Evolutionary conservation across 1,139 yeast genomes (phyloP), one percentile per base, ranked within the genome.

Genomic region (Insectozyma bohioensis): DNA sequence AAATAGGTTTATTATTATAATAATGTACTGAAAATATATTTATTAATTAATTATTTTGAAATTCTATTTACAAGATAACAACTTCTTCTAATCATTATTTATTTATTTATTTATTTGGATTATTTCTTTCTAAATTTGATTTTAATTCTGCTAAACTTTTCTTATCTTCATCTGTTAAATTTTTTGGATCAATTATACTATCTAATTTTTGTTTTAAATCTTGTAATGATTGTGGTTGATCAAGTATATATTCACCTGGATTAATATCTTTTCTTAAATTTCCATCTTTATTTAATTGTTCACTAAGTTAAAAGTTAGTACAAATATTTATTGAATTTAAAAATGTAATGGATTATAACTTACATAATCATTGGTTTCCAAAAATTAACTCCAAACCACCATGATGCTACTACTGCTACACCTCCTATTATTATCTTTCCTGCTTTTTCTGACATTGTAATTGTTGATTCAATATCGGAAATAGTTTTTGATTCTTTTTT

Each of bases 361-460:
- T 67, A 77, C 82, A 84, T 69, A 4, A 84, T 71, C 20, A 84
- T 55, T 2, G 95, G 94, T 46, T 80, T 81, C 69, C 86, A 84
- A 58, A 84, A 84, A 50, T 72, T 75, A 36, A 78, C 61, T 1
- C 92, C 84, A 17, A 70, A 57, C 39, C 65, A 69, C 70, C 72
- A 67, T 35, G 73, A 63, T 21, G 66, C 45, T 5, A 57, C 62
- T 5, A 65, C 61, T 4, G 61, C 67, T 18, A 61, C 56, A 17
- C 61, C 39, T 5, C 64, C 35, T 1, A 61, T 45, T 1, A 56
- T 26, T 9, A 49, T 51, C 41, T 58, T 59, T 3, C 46, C 45
- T 19, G 57, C 62, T 12, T 40, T 37, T n/a, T 44, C 39, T 11
- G 61, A 52, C 64, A 58, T 58, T 15, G 5, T 7, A 18, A 7